phyloP scores from a whole-genome alignment of 768 basidiomycete species.

The Pulveroboletus frians region DNA sequence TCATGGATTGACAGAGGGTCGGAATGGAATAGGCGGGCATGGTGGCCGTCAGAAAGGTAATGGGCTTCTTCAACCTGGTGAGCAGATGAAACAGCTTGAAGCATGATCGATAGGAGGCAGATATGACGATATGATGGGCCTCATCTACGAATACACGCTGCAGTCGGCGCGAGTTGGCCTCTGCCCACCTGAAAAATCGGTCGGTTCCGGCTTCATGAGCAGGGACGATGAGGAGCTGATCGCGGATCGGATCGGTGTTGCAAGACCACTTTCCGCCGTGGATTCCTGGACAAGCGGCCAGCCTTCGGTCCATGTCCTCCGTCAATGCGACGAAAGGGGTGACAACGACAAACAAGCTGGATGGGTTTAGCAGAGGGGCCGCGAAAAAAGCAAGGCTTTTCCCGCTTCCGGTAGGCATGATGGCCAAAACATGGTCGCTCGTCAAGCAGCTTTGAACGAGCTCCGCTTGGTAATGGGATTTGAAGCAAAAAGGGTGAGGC shows the following conservation, averaged over 20 bases:
- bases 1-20: not conserved
- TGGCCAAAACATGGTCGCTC: slow-evolving; percentile 1
- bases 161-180: no score
- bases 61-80: slow-evolving; percentile 4
- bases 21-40: slow-evolving; percentile 4
- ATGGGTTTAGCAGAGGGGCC: not conserved
- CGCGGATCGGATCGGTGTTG: no score
- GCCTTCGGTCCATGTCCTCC: no score
- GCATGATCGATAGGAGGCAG: not conserved
- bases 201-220: no score
- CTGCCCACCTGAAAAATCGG: no score
- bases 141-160: no score
- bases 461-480: slow-evolving; percentile 1
- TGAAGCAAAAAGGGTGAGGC: not conserved
- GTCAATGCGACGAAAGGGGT: no score
- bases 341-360: no score
- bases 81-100: slow-evolving; percentile 11
- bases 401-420: slow-evolving; percentile 11
- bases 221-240: no score
- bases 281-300: no score
- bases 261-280: no score
- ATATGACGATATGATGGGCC: no score
- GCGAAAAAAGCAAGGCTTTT: slow-evolving; percentile 10
- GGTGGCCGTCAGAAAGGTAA: slow-evolving; percentile 7
- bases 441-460: slow-evolving; percentile 6